Evolutionary conservation across 495 filamentous ascomycete genomes (phyloP).

Genomic region (Rostrohypoxylon terebratum): DNA sequence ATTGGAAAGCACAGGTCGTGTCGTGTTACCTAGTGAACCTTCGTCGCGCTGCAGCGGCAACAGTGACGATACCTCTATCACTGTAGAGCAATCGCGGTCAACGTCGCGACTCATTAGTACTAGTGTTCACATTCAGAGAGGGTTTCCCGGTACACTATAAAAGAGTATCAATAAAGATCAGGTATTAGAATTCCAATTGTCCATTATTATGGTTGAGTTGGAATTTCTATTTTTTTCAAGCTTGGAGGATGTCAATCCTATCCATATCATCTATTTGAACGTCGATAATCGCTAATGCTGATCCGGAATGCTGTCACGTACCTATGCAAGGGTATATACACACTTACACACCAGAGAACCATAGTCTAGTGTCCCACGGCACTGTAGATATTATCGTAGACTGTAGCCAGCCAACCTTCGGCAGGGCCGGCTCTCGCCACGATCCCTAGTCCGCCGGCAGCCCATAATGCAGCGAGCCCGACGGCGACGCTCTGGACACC

Average conservation of each 20-base stretch:
- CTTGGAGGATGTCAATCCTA: not conserved
- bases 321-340: constrained; percentile 32
- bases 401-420: constrained; percentile 79
- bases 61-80: not conserved
- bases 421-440: constrained; percentile 77
- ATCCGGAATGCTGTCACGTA: constrained; percentile 12
- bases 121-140: not conserved
- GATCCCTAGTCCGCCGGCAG: constrained; percentile 81
- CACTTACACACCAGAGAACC: constrained; percentile 13
- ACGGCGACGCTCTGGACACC: constrained; percentile 71
- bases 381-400: constrained; percentile 73
- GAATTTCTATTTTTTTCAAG: not conserved
- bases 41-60: constrained; percentile 1
- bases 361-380: constrained; percentile 21
- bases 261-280: not conserved
- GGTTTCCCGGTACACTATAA: not conserved
- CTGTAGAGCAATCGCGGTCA: not conserved
- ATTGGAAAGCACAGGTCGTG: not conserved
- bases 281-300: constrained; percentile 25
- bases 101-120: not conserved
- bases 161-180: no score
- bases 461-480: constrained; percentile 73
- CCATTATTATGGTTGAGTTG: not conserved
- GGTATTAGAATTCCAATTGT: not conserved
- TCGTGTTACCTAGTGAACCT: constrained; percentile 12